Base-by-base conservation (phyloP, 2,329 filamentous ascomycete genomes). In the Colletotrichum higginsianum region DNA sequence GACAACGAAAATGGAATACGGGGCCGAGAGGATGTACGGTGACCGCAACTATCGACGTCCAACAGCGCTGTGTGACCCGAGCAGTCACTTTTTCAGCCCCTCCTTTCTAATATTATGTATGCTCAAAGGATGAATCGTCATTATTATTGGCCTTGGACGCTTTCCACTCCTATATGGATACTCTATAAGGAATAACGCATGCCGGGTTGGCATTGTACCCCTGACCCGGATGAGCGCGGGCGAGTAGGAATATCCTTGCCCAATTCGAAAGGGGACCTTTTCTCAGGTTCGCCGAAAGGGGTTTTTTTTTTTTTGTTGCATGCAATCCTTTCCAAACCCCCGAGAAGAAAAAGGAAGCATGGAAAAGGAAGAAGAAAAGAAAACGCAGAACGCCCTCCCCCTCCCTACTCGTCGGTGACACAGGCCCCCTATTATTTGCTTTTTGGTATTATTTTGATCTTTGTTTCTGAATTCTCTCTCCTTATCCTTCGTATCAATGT, bases 201-300 rank as follows among this genome's bases (percentile, higher is more conserved):
- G 58, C 30, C 44, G 62, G 30, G 23, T 64, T 21, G 49, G 42
- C 50, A 40, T 30, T 16, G 21, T 57, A 30, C 38, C 35, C 38
- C 40, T 35, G 64, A 35, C n/a, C 67, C 30, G 38, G 23, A 71
- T 47, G 57, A 52, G 35, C 57, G 60, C 26, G 57, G 49, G 49
- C 44, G 55, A 60, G 50, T 44, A 44, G 50, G 64, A 56, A 67
- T 38, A 67, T 67, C 67, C 50, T 62, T 62, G 50, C 57, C 57
- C 15, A 38, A 52, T 57, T 68, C 15, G 21, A 60, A 53, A 61
- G 35, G 55, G 62, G 47, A 35, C 30, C 21, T 16, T 50, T 38
- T 50, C 18, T 50, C n/a, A 21, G 30, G 40, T 40, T 61, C 30
- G 56, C 67, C 49, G 26, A 62, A 53, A 71, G 44, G 58, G 64